phyloP scores from a whole-genome alignment of 192 early-diverging fungal genomes.

The Backusella luteola region DNA sequence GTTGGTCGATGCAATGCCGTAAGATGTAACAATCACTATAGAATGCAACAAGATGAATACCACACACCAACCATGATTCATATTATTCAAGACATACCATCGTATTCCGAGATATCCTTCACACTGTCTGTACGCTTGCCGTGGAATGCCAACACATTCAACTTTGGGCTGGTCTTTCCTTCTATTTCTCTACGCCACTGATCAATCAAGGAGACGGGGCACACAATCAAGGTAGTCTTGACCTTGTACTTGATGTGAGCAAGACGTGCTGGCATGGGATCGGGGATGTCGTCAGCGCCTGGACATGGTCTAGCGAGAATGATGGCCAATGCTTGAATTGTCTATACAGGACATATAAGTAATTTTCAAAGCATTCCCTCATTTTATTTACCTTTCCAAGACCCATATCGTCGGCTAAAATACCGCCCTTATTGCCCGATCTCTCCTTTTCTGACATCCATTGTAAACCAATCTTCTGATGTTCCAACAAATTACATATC shows the following conservation, averaged over 20 bases:
- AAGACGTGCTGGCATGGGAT: neutral
- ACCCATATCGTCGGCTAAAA: constrained; percentile 71
- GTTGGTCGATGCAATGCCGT: constrained; percentile 34
- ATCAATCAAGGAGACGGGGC: constrained; percentile 63
- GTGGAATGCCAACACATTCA: constrained; percentile 68
- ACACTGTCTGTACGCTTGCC: constrained; percentile 42
- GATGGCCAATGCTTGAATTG: constrained; percentile 69
- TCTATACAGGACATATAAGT: constrained; percentile 23
- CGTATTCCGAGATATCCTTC: constrained; percentile 41
- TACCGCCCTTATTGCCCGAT: constrained; percentile 48
- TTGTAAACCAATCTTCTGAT: constrained; percentile 58
- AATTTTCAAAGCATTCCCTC: too few relatives aligned
- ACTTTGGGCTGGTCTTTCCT: constrained; percentile 47
- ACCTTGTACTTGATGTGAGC: constrained; percentile 27
- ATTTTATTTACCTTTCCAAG: constrained; percentile 51
- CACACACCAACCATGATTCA: neutral
- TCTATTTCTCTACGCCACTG: constrained; percentile 75
- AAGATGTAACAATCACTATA: constrained; percentile 54
- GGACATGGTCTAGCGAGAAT: constrained; percentile 48
- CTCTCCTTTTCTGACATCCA: constrained; percentile 61
- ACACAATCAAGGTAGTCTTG: constrained; percentile 66
- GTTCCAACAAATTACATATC: constrained; percentile 44
- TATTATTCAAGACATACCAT: constrained; percentile 33
- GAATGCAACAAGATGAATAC: neutral
- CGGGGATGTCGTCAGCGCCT: neutral